Evolutionary conservation across 2,329 filamentous ascomycete genomes (phyloP).

Genomic region (Bertia moriformis): DNA sequence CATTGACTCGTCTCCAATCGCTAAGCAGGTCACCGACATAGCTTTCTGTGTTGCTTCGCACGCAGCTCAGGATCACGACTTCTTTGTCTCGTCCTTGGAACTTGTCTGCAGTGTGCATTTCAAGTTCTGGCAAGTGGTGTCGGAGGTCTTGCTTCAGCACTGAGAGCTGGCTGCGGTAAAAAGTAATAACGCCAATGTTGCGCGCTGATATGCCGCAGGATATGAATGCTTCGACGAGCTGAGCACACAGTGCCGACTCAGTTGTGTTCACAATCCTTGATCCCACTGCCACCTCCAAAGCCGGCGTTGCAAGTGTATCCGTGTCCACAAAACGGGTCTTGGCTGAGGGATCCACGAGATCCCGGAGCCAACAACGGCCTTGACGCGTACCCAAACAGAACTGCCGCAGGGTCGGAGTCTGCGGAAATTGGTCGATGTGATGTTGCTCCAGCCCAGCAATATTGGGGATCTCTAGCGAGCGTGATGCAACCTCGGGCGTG

Average conservation of each 20-base stretch:
- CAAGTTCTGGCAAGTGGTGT: conserved; percentile 30
- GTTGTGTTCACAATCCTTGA: conserved; percentile 51
- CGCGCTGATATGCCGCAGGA: conserved; percentile 41
- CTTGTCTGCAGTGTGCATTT: conserved; percentile 62
- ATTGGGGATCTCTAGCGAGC: conserved; percentile 37
- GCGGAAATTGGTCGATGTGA: conserved; percentile 16
- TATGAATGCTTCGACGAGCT: conserved; percentile 48
- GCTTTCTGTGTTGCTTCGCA: conserved; percentile 48
- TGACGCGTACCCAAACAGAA: conserved; percentile 24
- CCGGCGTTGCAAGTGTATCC: conserved; percentile 35
- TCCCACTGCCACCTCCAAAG: conserved; percentile 39
- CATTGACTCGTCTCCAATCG: conserved; percentile 58
- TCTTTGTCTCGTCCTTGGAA: conserved; percentile 67
- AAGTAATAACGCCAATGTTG: conserved; percentile 58
- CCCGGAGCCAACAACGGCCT: conserved; percentile 40
- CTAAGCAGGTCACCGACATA: conserved; percentile 56
- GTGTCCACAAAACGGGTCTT: conserved; percentile 58
- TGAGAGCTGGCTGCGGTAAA: conserved; percentile 60
- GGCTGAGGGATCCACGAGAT: conserved; percentile 33
- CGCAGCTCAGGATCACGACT: conserved; percentile 51
- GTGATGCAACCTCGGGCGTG: conserved; percentile 40
- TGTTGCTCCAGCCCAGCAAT: conserved; percentile 26
- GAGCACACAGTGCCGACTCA: conserved; percentile 42
- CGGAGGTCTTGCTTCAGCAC: conserved; percentile 43
- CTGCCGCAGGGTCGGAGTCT: conserved; percentile 8